Conservation (phyloP, 495 filamentous ascomycete genomes). For the Talaromyces liani region DNA sequence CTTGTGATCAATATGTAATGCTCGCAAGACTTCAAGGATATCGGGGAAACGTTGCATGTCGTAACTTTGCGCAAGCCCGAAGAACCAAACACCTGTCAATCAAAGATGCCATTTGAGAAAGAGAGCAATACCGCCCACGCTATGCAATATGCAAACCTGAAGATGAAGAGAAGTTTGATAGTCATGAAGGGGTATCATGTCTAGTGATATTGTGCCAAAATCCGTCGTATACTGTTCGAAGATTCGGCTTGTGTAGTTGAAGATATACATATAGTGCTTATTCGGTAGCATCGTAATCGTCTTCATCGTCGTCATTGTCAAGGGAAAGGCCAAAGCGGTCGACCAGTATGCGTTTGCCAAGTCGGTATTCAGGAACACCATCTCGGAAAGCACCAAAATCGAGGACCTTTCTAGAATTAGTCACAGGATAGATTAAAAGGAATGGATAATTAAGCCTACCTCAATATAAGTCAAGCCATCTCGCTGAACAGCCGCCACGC, state of each 20-base stretch:
- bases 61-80: neutral
- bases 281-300: conserved; percentile 31
- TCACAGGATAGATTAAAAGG: conserved; percentile 10
- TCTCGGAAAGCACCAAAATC: conserved; percentile 89
- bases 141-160: conserved; percentile 10
- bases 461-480: conserved; percentile 91
- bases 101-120: conserved; percentile 5
- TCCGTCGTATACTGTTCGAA: neutral
- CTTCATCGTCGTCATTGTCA: conserved; percentile 27
- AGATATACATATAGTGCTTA: neutral
- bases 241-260: neutral
- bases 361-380: conserved; percentile 63
- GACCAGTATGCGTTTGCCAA: conserved; percentile 75
- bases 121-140: conserved; percentile 5
- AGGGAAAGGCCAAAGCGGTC: conserved; percentile 49
- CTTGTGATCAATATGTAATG: neutral
- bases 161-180: conserved; percentile 1
- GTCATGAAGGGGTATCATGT: conserved; percentile 10
- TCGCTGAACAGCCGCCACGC: conserved; percentile 93
- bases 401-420: conserved; percentile 50
- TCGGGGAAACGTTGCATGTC: neutral
- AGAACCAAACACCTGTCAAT: conserved; percentile 7
- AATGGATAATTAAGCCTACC: conserved; percentile 45
- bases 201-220: neutral
- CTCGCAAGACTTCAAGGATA: conserved; percentile 5